Evolutionary conservation across 2,329 filamentous ascomycete genomes (phyloP).

Genomic region (Alternaria angustiovoidea): DNA sequence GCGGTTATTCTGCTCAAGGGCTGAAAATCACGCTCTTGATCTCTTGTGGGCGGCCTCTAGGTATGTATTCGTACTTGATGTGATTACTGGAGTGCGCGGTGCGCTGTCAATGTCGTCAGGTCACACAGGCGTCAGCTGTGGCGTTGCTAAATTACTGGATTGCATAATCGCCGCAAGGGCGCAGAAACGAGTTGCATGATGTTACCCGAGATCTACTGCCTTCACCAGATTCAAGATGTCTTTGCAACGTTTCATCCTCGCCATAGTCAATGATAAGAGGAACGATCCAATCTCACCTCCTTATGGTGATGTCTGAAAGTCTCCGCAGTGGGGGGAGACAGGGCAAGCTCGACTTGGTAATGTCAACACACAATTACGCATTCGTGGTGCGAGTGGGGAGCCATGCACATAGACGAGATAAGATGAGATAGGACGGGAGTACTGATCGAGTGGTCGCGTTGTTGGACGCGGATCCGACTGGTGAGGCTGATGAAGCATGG

Average conservation of each 20-base stretch:
- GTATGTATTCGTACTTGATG: background rate
- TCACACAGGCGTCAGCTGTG: conserved; percentile 1
- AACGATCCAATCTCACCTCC: background rate
- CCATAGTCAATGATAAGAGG: background rate
- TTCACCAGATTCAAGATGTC: background rate
- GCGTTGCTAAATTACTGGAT: background rate
- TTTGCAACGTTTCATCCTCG: background rate
- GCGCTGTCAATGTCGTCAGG: conserved; percentile 6
- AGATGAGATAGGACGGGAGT: background rate
- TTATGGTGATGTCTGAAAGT: conserved; percentile 2
- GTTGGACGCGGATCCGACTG: background rate
- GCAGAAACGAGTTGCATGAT: background rate
- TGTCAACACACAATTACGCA: background rate
- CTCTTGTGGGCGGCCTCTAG: background rate
- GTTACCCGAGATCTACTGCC: background rate
- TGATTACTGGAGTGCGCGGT: background rate
- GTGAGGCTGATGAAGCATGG: background rate
- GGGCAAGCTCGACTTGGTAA: too few relatives aligned
- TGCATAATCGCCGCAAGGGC: background rate
- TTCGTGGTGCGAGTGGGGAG: background rate
- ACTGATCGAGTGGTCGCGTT: background rate
- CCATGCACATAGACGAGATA: background rate
- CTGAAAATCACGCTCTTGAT: background rate
- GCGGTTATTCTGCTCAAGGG: background rate
- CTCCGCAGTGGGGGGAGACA: background rate